Conservation (phyloP, 2,329 filamentous ascomycete species). For the Cladobotryum protrusum region DNA sequence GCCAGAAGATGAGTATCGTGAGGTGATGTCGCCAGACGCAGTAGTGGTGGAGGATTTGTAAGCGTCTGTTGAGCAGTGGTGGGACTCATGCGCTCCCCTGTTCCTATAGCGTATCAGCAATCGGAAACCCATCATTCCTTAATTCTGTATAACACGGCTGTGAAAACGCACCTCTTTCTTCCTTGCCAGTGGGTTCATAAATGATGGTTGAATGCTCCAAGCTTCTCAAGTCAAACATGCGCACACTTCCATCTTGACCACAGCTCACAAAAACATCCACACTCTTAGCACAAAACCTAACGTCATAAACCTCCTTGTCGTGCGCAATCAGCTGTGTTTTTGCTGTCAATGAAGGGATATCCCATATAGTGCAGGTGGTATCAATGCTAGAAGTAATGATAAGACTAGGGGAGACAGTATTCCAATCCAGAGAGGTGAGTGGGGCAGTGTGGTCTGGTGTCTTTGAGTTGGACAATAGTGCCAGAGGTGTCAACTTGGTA, state of each 20-base stretch:
- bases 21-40: constrained; percentile 81
- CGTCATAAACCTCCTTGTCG: constrained; percentile 98
- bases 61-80: constrained; percentile 72
- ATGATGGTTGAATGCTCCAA: constrained; percentile 98
- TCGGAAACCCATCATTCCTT: background rate
- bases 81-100: constrained; percentile 60
- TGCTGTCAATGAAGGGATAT: constrained; percentile 93
- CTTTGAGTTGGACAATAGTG: constrained; percentile 93
- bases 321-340: constrained; percentile 98
- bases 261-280: constrained; percentile 99
- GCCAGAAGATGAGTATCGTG: constrained; percentile 93
- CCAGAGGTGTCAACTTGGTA: constrained; percentile 84
- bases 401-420: constrained; percentile 89
- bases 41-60: constrained; percentile 67
- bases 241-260: constrained; percentile 92
- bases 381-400: constrained; percentile 99
- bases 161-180: constrained; percentile 54
- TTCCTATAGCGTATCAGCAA: constrained; percentile 34
- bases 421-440: constrained; percentile 95
- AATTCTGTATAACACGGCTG: background rate
- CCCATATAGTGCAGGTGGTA: constrained; percentile 98
- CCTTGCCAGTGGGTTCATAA: constrained; percentile 91
- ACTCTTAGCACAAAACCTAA: constrained; percentile 94
- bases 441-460: constrained; percentile 97
- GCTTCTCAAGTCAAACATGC: constrained; percentile 97